Evolutionary conservation across 345 rosid genomes (phyloP).

Genomic region (Crucihimalaya himalaica): DNA sequence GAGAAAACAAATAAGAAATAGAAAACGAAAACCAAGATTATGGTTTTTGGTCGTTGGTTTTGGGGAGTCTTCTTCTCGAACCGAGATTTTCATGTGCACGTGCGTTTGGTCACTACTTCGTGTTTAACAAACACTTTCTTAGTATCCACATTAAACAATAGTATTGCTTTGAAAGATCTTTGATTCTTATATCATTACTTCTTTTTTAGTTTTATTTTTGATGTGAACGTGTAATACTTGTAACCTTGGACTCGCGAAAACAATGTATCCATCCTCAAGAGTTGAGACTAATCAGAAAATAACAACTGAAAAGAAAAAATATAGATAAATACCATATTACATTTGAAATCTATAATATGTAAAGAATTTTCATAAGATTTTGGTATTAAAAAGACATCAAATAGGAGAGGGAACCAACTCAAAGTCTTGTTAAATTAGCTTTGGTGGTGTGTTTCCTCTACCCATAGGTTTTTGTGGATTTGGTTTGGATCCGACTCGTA

Average conservation of each 20-base stretch:
- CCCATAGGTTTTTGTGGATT: not conserved
- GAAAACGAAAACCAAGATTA: constrained; percentile 39
- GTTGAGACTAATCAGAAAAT: not conserved
- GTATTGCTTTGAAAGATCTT: constrained; percentile 6
- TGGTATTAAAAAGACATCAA: too few species aligned
- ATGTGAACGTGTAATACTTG: not conserved
- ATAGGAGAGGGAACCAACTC: too few species aligned
- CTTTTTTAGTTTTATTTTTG: too few species aligned
- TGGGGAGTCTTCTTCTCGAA: constrained; percentile 43
- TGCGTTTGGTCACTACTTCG: constrained; percentile 47
- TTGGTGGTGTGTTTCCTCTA: not conserved
- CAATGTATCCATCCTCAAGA: not conserved
- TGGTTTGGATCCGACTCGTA: not conserved
- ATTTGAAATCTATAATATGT: too few species aligned
- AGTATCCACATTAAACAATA: constrained; percentile 17
- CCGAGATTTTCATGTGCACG: constrained; percentile 46
- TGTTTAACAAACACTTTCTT: constrained; percentile 41
- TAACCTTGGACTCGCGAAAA: not conserved
- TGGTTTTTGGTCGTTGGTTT: constrained; percentile 40
- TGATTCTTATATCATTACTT: constrained; percentile 14
- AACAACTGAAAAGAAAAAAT: not conserved
- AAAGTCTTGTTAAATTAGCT: not conserved
- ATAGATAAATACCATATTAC: not conserved
- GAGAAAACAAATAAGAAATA: not conserved
- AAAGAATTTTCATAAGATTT: too few species aligned